Conservation (phyloP, 106 monocot genomes). For the Vanilla planifolia region DNA sequence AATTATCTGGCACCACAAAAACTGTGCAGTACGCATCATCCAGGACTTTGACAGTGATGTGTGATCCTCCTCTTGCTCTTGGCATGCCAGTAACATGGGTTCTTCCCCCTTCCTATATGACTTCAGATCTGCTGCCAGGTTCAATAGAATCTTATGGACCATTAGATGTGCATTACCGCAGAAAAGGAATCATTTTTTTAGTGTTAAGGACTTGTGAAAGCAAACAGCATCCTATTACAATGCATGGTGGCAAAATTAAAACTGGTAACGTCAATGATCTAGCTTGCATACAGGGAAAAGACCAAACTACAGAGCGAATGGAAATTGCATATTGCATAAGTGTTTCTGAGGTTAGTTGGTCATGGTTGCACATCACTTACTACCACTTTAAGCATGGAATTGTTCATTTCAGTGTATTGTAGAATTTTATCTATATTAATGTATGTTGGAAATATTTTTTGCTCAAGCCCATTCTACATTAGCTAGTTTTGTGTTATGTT, state of each 20-base stretch:
- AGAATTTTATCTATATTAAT: too few relatives aligned
- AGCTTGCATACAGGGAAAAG: constrained; percentile 78
- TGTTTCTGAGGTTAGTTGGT: constrained; percentile 81
- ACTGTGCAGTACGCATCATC: constrained; percentile 48
- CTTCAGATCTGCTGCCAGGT: constrained; percentile 58
- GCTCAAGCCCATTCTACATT: too few relatives aligned
- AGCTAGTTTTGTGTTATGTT: too few relatives aligned
- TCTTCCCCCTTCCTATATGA: constrained; percentile 83
- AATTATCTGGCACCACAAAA: constrained; percentile 29
- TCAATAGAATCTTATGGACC: constrained; percentile 17
- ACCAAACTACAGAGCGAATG: constrained; percentile 55
- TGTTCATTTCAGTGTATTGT: too few relatives aligned
- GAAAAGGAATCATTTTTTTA: constrained; percentile 40
- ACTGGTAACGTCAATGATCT: constrained; percentile 55
- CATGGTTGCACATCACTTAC: too few relatives aligned
- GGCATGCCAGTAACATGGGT: constrained; percentile 85
- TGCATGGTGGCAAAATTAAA: constrained; percentile 68
- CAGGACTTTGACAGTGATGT: constrained; percentile 43
- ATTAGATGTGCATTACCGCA: constrained; percentile 19
- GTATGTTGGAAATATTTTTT: too few relatives aligned
- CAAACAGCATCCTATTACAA: constrained; percentile 32
- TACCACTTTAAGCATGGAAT: too few relatives aligned
- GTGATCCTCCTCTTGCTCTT: constrained; percentile 77
- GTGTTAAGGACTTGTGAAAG: constrained; percentile 44
- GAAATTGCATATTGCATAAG: constrained; percentile 89